Evolutionary conservation across 768 basidiomycete genomes (phyloP), one percentile per base, ranked within the genome.

Genomic region (Rubroboletus satanas): DNA sequence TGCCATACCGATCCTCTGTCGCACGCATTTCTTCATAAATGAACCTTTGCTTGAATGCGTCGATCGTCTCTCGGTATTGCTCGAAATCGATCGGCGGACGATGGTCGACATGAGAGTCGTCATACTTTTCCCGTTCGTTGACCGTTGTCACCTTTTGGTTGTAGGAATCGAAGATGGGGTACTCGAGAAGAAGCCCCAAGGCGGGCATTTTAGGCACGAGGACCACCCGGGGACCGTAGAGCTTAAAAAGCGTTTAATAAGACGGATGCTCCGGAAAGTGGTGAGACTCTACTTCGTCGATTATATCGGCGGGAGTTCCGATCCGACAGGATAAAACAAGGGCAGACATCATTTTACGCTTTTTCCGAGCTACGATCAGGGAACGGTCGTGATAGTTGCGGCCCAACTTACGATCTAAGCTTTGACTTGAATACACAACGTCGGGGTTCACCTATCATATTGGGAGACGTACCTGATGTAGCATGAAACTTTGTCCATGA

Each of bases 401-500:
- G 23, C 2, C 9, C 39, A 35, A 69, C 71, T 65, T 52, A 71
- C 71, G 50, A 71, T 72, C 69, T 71, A 54, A 35, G 45, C 11
- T 49, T 55, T 42, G 49, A 54, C 44, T 52, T 53, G 67, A 62
- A 54, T 61, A 56, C 37, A 32, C 23, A 36, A 69, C 76, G 55
- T 61, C 58, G 4, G 6, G 9, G 15, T 14, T 39, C 18, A 26
- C 28, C 32, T 12, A 21, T 28, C 54, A 38, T 35, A 45, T 8
- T 44, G 44, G 60, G 65, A 32, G n/a, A 73, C 79, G 50, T 63
- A 94, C 94, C 78, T 99, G 97, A 71, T 99, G 96, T 51, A 99
- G 74, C 97, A 99, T 98, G 71, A 99, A 99, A 63, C 92, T 94
- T 71, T 99, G 97, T 0, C 96, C 97, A 67, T 98, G 93, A 68